These are phyloP conservation scores for Vickermania ingenoplastis DNA, from an alignment of 208 protist species.

Conservation along the genomic window DNA sequence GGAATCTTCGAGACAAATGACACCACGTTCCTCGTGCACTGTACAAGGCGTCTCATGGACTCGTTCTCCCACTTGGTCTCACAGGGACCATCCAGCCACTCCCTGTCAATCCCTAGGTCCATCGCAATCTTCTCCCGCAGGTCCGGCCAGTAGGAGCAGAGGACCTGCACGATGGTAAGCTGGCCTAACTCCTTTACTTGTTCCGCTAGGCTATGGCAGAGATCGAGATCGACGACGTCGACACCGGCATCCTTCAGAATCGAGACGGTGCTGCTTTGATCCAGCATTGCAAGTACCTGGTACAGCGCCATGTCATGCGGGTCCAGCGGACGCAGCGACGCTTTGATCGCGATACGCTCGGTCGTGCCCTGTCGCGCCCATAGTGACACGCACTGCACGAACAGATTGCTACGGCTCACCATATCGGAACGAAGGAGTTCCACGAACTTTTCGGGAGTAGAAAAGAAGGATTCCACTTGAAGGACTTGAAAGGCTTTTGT, in stretches of 20 bases:
- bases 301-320: not conserved
- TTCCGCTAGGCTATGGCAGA: not conserved
- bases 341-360: not conserved
- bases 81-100: not conserved
- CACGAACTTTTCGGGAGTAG: not conserved
- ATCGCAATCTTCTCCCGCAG: not conserved
- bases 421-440: not conserved
- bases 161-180: not conserved
- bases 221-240: not conserved
- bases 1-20: not conserved
- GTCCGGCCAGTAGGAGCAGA: not conserved
- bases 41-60: not conserved
- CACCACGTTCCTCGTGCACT: not conserved
- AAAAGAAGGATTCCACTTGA: not conserved
- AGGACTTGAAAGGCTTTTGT: not conserved
- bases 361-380: not conserved
- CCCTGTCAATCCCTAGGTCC: not conserved
- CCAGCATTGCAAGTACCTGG: not conserved
- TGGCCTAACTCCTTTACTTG: not conserved
- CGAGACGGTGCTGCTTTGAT: no score
- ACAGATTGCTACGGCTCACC: not conserved
- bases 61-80: not conserved
- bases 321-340: not conserved
- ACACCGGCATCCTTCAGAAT: not conserved
- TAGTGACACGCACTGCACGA: not conserved